Evolutionary conservation across 306 rosid genomes (phyloP).

Genomic region (Crotalaria pallida): DNA sequence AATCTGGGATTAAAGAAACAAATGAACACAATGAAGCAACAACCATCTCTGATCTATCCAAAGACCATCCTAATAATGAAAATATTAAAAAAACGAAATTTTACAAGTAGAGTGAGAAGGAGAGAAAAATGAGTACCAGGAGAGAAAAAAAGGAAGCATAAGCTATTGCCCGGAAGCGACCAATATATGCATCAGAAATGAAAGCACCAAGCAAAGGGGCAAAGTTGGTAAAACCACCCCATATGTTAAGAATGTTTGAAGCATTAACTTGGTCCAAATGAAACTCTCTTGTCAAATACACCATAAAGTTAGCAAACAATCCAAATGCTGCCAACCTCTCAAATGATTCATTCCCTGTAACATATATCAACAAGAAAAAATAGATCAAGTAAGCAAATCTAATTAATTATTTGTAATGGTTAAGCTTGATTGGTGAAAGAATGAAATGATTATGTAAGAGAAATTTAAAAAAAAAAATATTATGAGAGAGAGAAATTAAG

Average conservation of each 20-base stretch:
- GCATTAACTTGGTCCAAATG: slow-evolving; percentile 75
- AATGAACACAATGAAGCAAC: neutral
- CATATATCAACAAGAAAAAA: neutral
- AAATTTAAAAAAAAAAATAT: neutral
- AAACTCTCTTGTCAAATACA: slow-evolving; percentile 52
- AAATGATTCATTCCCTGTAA: slow-evolving; percentile 79
- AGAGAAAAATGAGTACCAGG: slow-evolving; percentile 26
- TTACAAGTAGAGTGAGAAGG: neutral
- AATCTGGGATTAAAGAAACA: neutral
- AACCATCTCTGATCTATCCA: neutral
- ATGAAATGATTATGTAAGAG: neutral
- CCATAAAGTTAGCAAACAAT: slow-evolving; percentile 73
- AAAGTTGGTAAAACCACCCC: slow-evolving; percentile 61
- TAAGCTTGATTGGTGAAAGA: neutral
- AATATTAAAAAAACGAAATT: neutral
- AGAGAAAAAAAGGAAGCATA: slow-evolving; percentile 51
- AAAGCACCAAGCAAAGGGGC: slow-evolving; percentile 76
- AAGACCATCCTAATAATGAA: neutral
- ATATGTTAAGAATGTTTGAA: slow-evolving; percentile 50
- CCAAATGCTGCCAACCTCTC: slow-evolving; percentile 79
- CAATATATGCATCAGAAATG: slow-evolving; percentile 68
- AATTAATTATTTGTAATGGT: neutral
- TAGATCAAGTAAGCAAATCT: no score
- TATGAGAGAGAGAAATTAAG: neutral
- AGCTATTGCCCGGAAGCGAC: slow-evolving; percentile 79